Evolutionary conservation across 73 alveolate genomes (phyloP).

Genomic region (Durusdinium trenchii): DNA sequence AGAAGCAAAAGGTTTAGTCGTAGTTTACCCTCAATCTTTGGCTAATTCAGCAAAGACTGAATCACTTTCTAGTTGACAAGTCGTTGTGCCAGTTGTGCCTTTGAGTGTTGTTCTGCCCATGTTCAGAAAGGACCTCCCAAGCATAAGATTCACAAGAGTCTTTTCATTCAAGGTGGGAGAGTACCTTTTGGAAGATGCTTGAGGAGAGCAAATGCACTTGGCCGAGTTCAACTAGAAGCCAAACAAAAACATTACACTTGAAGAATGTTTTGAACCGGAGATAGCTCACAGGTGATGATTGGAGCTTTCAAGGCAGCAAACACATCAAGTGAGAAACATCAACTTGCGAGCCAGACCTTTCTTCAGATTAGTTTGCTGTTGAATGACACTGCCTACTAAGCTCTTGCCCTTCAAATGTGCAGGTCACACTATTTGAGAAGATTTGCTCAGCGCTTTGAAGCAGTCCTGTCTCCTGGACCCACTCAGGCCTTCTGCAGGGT

Average conservation of each 20-base stretch:
- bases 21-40: too few species aligned
- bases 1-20: too few species aligned
- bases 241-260: background rate
- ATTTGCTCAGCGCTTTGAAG: background rate
- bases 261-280: too few species aligned
- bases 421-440: slow-evolving; percentile 67
- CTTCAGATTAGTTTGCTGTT: background rate
- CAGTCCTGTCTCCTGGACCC: too few species aligned
- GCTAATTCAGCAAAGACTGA: too few species aligned
- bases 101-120: too few species aligned
- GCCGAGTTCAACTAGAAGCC: background rate
- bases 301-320: slow-evolving; percentile 85
- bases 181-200: slow-evolving; percentile 94
- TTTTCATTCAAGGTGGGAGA: slow-evolving; percentile 64
- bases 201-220: slow-evolving; percentile 70
- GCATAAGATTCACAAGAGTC: too few species aligned
- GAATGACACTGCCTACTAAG: background rate
- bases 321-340: background rate
- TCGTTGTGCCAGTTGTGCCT: too few species aligned
- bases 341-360: too few species aligned
- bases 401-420: background rate
- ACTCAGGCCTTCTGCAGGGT: too few species aligned
- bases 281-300: slow-evolving; percentile 66
- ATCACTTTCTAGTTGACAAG: too few species aligned
- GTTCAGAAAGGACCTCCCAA: too few species aligned